Evolutionary conservation across 371 early-diverging fungal genomes (phyloP).

Genomic region (Mucor mucedo): DNA sequence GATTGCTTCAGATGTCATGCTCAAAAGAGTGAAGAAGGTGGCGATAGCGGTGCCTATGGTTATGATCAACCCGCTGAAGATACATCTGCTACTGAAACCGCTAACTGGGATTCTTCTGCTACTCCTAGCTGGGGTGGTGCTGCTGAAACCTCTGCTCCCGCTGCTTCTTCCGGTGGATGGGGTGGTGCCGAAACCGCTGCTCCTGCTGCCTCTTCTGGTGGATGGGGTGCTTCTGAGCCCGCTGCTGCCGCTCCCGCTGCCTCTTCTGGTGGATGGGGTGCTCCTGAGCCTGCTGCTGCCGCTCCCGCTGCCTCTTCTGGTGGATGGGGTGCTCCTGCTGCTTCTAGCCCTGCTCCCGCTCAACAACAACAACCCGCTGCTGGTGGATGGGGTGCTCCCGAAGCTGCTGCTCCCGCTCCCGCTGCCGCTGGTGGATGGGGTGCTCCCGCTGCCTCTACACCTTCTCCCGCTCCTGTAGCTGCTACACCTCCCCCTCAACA

Average conservation of each 20-base stretch:
- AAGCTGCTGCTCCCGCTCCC: constrained; percentile 19
- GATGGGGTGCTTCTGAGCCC: constrained; percentile 26
- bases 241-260: constrained; percentile 24
- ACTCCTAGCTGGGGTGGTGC: constrained; percentile 33
- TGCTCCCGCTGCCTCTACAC: constrained; percentile 30
- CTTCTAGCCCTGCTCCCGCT: constrained; percentile 27
- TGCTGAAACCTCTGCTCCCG: constrained; percentile 23
- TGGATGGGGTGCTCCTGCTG: constrained; percentile 5
- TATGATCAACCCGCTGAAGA: constrained; percentile 14
- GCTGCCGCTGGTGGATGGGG: constrained; percentile 27
- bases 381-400: constrained; percentile 34
- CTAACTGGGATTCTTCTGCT: constrained; percentile 23
- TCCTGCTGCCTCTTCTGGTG: constrained; percentile 13
- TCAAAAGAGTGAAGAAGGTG: constrained; percentile 53
- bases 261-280: constrained; percentile 29
- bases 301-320: constrained; percentile 19
- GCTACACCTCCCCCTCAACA: constrained; percentile 21
- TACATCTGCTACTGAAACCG: constrained; percentile 25
- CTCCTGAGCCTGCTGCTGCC: constrained; percentile 22
- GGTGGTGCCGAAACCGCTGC: constrained; percentile 20
- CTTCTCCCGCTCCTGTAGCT: constrained; percentile 25
- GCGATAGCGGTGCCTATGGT: constrained; percentile 26
- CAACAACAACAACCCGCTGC: too few species aligned
- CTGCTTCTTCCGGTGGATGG: constrained; percentile 31
- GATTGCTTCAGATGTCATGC: constrained; percentile 74